Conservation (phyloP, 2,329 filamentous ascomycete genomes). For the Epicoccum nigrum region DNA sequence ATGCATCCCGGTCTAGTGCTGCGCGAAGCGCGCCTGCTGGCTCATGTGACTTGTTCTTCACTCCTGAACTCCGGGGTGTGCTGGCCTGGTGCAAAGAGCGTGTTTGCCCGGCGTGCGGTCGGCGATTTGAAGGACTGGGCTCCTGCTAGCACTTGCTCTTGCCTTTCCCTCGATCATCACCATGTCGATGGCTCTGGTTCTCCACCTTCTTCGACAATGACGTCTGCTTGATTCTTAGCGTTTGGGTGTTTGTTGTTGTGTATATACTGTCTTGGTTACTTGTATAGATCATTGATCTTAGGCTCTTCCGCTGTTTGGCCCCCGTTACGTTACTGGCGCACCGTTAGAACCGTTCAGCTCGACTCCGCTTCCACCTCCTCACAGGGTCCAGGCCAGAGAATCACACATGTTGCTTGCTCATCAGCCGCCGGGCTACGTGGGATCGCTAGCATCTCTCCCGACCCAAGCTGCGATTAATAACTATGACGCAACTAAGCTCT, state of each 20-base stretch:
- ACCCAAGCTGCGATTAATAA: background rate
- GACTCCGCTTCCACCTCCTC: conserved; percentile 1
- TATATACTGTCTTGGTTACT: too few species aligned
- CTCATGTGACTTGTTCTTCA: conserved; percentile 11
- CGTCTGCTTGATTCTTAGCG: background rate
- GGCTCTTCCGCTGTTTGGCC: too few species aligned
- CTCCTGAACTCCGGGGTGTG: background rate
- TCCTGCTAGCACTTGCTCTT: too few species aligned
- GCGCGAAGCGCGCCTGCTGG: conserved; percentile 9
- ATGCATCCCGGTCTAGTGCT: background rate
- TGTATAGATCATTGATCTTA: too few species aligned
- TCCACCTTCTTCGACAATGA: too few species aligned
- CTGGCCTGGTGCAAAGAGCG: background rate
- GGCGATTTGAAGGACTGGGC: too few species aligned
- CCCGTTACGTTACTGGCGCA: too few species aligned
- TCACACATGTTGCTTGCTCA: conserved; percentile 9
- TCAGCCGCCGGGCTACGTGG: conserved; percentile 4
- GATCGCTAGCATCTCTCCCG: background rate
- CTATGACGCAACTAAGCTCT: conserved; percentile 4
- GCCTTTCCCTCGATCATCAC: too few species aligned
- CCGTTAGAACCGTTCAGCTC: too few species aligned
- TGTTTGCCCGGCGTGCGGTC: too few species aligned
- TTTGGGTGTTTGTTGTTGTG: background rate
- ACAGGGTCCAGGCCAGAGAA: background rate
- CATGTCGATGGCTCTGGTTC: too few species aligned